A percentile compares a stretch with the other conserved stretches of the same genome.
Evolutionary conservation across 2,329 filamentous ascomycete genomes (phyloP).

Genomic region (Leptographium flavum): DNA sequence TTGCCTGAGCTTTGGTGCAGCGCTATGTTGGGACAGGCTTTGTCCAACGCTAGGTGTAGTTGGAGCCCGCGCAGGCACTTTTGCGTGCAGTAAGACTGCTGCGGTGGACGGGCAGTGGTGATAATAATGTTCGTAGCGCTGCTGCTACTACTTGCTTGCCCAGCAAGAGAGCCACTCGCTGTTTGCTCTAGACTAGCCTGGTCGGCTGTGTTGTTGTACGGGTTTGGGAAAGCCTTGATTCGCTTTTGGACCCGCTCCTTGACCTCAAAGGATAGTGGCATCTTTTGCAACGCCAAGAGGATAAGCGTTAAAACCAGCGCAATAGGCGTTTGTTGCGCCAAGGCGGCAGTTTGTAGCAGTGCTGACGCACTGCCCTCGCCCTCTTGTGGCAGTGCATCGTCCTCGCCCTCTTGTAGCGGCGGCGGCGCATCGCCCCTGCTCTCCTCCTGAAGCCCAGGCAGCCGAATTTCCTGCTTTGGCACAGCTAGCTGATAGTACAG

Average conservation of each 20-base stretch:
- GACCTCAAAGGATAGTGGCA: neutral
- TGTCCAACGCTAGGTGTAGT: neutral
- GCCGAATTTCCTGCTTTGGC: neutral
- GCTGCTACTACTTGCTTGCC: neutral
- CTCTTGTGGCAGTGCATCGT: too few relatives aligned
- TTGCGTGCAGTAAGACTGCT: constrained; percentile 1
- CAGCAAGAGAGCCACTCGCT: neutral
- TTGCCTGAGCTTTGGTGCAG: neutral
- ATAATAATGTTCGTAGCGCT: too few relatives aligned
- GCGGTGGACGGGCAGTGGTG: neutral
- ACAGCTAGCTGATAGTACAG: neutral
- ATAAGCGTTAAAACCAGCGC: neutral
- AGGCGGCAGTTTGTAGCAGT: too few relatives aligned
- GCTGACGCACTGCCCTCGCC: too few relatives aligned
- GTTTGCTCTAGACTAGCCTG: neutral
- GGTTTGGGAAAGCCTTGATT: neutral
- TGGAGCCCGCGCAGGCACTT: neutral
- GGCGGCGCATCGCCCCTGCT: neutral
- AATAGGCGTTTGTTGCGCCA: neutral
- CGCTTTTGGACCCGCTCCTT: neutral
- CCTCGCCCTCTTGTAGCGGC: neutral
- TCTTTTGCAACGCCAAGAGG: neutral
- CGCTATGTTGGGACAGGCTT: neutral
- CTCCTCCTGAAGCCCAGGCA: neutral
- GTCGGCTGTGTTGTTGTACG: neutral